phyloP scores from a whole-genome alignment of 140 eudicot genomes.

The Flaveria floridana region DNA sequence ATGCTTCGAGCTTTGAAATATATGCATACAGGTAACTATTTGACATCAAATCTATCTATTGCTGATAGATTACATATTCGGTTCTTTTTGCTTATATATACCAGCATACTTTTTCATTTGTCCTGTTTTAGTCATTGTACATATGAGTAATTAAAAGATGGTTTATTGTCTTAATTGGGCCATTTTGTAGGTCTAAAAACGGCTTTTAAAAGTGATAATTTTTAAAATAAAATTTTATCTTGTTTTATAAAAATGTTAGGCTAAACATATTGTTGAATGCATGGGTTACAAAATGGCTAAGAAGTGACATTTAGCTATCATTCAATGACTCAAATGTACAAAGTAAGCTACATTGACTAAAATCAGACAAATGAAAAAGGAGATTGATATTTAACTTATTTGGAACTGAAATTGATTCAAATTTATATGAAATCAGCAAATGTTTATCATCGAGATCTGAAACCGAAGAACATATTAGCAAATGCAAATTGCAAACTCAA shows the following conservation, averaged over 20 bases:
- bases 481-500: slow-evolving; percentile 93
- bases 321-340: slow-evolving; percentile 9
- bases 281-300: neutral
- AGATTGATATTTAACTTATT: neutral
- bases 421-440: slow-evolving; percentile 54
- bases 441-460: slow-evolving; percentile 84
- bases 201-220: neutral
- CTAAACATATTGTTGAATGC: neutral
- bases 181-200: neutral
- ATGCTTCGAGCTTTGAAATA: slow-evolving; percentile 84
- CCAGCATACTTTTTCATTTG: neutral
- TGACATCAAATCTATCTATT: neutral
- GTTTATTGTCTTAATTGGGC: neutral
- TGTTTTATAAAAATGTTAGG: slow-evolving; percentile 2
- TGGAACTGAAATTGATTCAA: slow-evolving; percentile 19
- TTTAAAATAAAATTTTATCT: neutral
- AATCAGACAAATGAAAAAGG: neutral
- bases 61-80: too few species aligned
- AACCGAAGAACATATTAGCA: slow-evolving; percentile 86
- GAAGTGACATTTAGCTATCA: neutral
- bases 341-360: neutral
- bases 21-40: slow-evolving; percentile 72
- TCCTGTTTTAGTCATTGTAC: neutral
- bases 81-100: too few species aligned
- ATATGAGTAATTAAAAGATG: neutral